phyloP scores from a whole-genome alignment of 2,329 filamentous ascomycete species.

The Fusarium irregulare region DNA sequence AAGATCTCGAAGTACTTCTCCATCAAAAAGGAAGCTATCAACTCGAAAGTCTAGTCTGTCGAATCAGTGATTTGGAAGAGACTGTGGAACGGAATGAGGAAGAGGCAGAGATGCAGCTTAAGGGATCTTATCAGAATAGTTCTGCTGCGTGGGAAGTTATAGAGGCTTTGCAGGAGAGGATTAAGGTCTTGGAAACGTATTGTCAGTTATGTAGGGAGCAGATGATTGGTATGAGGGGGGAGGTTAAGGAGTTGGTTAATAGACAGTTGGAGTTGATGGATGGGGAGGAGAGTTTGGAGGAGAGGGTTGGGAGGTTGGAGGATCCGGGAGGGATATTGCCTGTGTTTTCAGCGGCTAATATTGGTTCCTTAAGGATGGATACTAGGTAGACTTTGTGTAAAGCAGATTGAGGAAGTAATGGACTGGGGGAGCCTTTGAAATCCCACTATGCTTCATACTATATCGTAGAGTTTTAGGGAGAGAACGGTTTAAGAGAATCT shows the following conservation, averaged over 20 bases:
- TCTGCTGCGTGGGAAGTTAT: slow-evolving; percentile 19
- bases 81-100: slow-evolving; percentile 12
- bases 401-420: fast-evolving
- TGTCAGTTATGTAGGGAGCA: slow-evolving; percentile 7
- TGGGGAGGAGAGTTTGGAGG: slow-evolving; percentile 22
- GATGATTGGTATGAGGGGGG: neutral
- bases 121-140: slow-evolving; percentile 24
- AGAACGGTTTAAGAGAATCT: too few relatives aligned
- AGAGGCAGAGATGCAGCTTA: neutral
- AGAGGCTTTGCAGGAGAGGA: slow-evolving; percentile 4
- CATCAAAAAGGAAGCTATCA: slow-evolving; percentile 15
- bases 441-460: too few relatives aligned
- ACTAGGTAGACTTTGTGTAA: neutral
- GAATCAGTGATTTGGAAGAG: slow-evolving; percentile 14
- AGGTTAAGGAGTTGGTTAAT: slow-evolving; percentile 15
- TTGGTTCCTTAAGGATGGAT: slow-evolving; percentile 5
- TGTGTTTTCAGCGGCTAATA: neutral
- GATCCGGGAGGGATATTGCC: neutral
- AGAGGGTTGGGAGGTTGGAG: slow-evolving; percentile 12
- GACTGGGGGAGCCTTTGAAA: too few relatives aligned
- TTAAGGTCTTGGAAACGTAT: slow-evolving; percentile 10
- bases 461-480: too few relatives aligned
- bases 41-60: neutral
- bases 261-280: slow-evolving; percentile 25
- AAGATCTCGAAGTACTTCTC: neutral